Conservation (phyloP, 495 filamentous ascomycete species). For the Niebla homalea region DNA sequence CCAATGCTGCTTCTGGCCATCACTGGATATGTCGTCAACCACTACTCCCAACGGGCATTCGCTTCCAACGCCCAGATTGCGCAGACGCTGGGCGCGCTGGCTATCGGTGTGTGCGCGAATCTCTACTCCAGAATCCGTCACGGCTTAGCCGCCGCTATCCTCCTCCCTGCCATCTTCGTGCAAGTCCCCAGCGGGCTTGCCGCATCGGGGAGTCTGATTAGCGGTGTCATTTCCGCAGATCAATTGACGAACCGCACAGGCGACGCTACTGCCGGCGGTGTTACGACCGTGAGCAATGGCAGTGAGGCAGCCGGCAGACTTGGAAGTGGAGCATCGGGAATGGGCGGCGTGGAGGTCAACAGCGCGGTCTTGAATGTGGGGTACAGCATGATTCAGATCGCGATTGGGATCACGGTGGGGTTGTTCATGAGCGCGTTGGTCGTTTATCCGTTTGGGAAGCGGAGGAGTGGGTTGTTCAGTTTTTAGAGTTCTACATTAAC, state of each 20-base stretch:
- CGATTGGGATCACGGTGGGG: slow-evolving; percentile 86
- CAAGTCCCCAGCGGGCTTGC: slow-evolving; percentile 86
- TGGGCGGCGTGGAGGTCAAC: slow-evolving; percentile 32
- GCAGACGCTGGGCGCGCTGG: slow-evolving; percentile 73
- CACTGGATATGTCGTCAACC: slow-evolving; percentile 78
- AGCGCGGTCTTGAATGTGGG: slow-evolving; percentile 71
- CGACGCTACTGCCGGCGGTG: slow-evolving; percentile 23
- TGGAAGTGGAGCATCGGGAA: slow-evolving; percentile 22
- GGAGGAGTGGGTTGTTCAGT: slow-evolving; percentile 76
- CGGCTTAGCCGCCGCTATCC: slow-evolving; percentile 73
- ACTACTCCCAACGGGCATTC: slow-evolving; percentile 61
- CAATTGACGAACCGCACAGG: slow-evolving; percentile 41
- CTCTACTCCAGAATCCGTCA: slow-evolving; percentile 74
- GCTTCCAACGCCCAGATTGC: slow-evolving; percentile 66
- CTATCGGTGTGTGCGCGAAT: slow-evolving; percentile 77
- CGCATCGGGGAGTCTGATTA: slow-evolving; percentile 67
- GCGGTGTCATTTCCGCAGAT: slow-evolving; percentile 74
- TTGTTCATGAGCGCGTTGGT: slow-evolving; percentile 75
- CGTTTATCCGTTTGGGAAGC: slow-evolving; percentile 86
- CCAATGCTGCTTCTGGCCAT: slow-evolving; percentile 75
- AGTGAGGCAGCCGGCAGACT: slow-evolving; percentile 24
- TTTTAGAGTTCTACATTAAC: slow-evolving; percentile 38
- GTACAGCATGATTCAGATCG: slow-evolving; percentile 80
- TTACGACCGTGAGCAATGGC: slow-evolving; percentile 34
- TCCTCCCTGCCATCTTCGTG: slow-evolving; percentile 89